phyloP scores from a whole-genome alignment of 2,329 filamentous ascomycete genomes.

The Dactylonectria estremocensis region DNA sequence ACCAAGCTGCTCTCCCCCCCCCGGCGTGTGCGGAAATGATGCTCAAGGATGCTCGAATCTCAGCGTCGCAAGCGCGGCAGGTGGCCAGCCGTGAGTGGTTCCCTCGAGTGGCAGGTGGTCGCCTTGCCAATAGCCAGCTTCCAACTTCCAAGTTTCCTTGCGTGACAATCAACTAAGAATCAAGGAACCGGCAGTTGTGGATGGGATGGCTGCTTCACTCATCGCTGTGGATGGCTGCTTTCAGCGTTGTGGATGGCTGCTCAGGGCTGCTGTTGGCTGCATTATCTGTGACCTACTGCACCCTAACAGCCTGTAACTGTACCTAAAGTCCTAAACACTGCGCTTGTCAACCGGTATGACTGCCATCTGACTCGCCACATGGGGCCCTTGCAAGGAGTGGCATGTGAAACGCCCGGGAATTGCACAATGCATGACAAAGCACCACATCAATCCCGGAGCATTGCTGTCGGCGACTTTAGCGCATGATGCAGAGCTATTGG shows the following conservation, averaged over 20 bases:
- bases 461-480: neutral
- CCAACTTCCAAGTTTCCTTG: slow-evolving; percentile 18
- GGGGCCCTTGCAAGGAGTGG: slow-evolving; percentile 27
- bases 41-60: neutral
- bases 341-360: neutral
- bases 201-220: neutral
- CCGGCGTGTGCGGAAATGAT: slow-evolving; percentile 22
- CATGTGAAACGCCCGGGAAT: slow-evolving; percentile 26
- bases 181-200: slow-evolving; percentile 24
- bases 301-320: neutral
- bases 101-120: neutral
- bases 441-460: neutral
- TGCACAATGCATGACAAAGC: slow-evolving; percentile 3
- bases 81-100: slow-evolving; percentile 4
- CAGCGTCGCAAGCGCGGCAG: neutral
- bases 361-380: slow-evolving; percentile 23
- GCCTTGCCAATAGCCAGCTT: neutral
- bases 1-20: neutral
- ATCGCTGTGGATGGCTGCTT: neutral
- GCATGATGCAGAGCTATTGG: slow-evolving; percentile 2
- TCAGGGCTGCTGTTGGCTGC: neutral
- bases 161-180: slow-evolving; percentile 6
- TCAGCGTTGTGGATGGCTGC: neutral
- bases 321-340: too few species aligned
- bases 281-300: neutral